Evolutionary conservation across 225 moss, liverwort and hornwort species (phyloP).

Genomic region (Pseudoscleropodium purum): DNA sequence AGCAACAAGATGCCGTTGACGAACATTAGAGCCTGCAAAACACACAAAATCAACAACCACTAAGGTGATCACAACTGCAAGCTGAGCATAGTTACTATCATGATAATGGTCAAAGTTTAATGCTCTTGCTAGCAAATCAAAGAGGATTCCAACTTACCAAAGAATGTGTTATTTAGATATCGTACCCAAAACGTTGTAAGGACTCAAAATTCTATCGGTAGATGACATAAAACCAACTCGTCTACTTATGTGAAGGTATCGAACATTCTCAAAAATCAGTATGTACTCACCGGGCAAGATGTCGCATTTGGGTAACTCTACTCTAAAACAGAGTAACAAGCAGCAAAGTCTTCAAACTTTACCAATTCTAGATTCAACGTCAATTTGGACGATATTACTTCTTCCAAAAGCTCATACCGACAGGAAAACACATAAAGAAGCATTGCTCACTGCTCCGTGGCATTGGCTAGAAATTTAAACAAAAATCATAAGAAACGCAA

Average conservation of each 20-base stretch:
- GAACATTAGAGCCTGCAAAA: constrained; percentile 59
- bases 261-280: neutral
- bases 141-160: neutral
- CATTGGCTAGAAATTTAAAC: neutral
- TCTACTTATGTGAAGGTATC: neutral
- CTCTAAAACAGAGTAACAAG: neutral
- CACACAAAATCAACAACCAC: neutral
- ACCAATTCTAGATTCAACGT: neutral
- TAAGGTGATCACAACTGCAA: neutral
- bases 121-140: neutral
- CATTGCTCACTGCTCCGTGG: neutral
- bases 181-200: neutral
- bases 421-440: neutral
- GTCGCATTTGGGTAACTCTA: neutral
- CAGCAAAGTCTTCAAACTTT: neutral
- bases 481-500: neutral
- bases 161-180: neutral
- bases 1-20: constrained; percentile 80
- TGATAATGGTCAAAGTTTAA: neutral
- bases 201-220: neutral
- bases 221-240: neutral
- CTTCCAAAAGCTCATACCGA: neutral
- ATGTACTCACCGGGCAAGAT: neutral
- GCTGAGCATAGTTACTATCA: no score
- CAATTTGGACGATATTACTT: neutral